Evolutionary conservation across 2,329 filamentous ascomycete species (phyloP), one percentile per base, ranked within the genome.

Genomic region (Zasmidium cellare): DNA sequence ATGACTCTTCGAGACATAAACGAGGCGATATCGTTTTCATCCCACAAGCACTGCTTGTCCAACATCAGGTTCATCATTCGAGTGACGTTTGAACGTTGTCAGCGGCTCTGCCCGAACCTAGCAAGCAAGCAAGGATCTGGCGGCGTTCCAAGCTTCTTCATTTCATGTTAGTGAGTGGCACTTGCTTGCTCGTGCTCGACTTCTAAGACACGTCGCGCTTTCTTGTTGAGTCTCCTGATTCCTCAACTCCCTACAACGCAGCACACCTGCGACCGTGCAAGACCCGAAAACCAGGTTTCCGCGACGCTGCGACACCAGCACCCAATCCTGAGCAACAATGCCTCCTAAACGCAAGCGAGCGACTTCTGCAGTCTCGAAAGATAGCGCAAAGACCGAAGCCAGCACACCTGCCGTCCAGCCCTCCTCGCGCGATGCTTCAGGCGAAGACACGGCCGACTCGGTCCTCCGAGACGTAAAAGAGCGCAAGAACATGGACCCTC

Each of bases 351-450:
- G 92, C 76, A 96, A 96, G 84, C 87, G 92, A 74, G 84, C 83
- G 56, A 78, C 79, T 58, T 83, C 81, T 61, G 75, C 81, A 61
- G 75, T 79, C 19, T 74, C 80, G 64, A 80, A 74, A 25, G 65
- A 70, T 35, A 53, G 22, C 11, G 25, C 25, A 11, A 28, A 5
- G 6, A 11, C 25, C 25, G 22, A 38, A 46, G 25, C 31, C 25
- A 9, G 44, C 25, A 52, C 7, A 56, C 31, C 46, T 46, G 9
- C 45, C n/a, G 16, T 41, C 25, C 41, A 59, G 24, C 45, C 62
- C 50, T 87, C 73, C 82, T 92, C 90, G 35, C 85, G 89, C 71
- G 90, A 96, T 77, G 90, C 89, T 60, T 93, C 90, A 16, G 89
- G 83, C 64, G 90, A 96, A 77, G 91, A 93, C 72, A 87, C 85